Percentiles rank a stretch among this genome's conserved stretches.
Evolutionary conservation across 129 eudicot genomes (phyloP).

Genomic region (Mikania micrantha): DNA sequence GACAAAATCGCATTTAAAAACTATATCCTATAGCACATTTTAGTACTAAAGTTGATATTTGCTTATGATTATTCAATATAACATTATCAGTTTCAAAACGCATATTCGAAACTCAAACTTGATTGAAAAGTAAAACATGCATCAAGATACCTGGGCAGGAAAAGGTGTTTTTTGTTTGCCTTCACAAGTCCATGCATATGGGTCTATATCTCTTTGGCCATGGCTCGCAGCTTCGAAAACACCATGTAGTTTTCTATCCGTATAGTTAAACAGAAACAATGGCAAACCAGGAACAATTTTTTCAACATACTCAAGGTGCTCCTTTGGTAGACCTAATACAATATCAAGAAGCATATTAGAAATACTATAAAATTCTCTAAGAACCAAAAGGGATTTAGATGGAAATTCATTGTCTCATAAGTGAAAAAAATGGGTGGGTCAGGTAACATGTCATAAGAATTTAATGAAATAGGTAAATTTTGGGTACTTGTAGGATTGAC

Average conservation of each 20-base stretch:
- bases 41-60: background rate
- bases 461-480: background rate
- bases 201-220: constrained; percentile 63
- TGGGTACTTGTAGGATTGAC: background rate
- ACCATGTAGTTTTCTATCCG: constrained; percentile 59
- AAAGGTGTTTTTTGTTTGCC: constrained; percentile 56
- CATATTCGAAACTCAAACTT: background rate
- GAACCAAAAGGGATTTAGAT: background rate
- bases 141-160: constrained; percentile 63
- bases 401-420: background rate
- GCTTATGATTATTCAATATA: background rate
- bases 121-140: background rate
- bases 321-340: constrained; percentile 61
- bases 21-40: background rate
- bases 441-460: background rate
- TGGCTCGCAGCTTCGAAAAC: constrained; percentile 81
- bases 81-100: background rate
- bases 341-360: constrained; percentile 16
- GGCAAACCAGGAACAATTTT: constrained; percentile 80
- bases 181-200: constrained; percentile 70
- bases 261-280: constrained; percentile 66
- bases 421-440: background rate
- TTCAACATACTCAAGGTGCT: constrained; percentile 57
- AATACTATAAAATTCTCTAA: background rate
- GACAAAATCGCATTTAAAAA: background rate